phyloP scores from a whole-genome alignment of 2,329 filamentous ascomycete genomes.

The Celoporthe dispersa region DNA sequence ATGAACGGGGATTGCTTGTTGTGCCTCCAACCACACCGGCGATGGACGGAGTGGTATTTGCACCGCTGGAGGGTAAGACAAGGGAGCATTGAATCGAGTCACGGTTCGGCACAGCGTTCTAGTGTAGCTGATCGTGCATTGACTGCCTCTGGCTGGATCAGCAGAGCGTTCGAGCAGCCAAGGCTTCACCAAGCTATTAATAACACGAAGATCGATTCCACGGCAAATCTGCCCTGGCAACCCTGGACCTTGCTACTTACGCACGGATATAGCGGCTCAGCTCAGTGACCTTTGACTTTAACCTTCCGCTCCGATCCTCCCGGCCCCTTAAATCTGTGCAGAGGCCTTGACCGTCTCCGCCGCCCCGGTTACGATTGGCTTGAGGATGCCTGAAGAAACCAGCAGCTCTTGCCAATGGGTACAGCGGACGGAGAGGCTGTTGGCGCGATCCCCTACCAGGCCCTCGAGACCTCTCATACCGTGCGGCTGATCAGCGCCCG shows the following conservation, averaged over 20 bases:
- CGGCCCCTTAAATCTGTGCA: background rate
- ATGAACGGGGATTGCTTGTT: slow-evolving; percentile 48
- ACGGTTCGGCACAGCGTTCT: background rate
- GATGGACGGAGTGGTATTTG: slow-evolving; percentile 49
- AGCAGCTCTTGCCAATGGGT: background rate
- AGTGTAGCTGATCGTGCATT: background rate
- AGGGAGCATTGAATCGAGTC: background rate
- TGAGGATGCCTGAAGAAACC: background rate
- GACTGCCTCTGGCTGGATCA: background rate
- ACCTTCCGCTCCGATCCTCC: background rate
- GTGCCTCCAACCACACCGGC: slow-evolving; percentile 44
- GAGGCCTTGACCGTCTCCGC: background rate
- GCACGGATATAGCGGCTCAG: background rate
- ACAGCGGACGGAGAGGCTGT: background rate
- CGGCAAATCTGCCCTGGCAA: background rate
- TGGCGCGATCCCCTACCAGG: background rate
- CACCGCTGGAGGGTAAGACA: slow-evolving; percentile 25
- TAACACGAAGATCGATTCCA: background rate
- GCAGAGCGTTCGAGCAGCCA: background rate
- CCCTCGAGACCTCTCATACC: slow-evolving; percentile 9
- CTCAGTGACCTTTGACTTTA: background rate
- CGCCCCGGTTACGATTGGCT: background rate
- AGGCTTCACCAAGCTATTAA: background rate
- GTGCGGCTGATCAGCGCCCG: slow-evolving; percentile 8
- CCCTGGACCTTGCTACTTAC: background rate